These are phyloP conservation scores for Schoenoplectus tabernaemontani DNA, from an alignment of 202 grass and related monocot genomes.

Conservation along the genomic window DNA sequence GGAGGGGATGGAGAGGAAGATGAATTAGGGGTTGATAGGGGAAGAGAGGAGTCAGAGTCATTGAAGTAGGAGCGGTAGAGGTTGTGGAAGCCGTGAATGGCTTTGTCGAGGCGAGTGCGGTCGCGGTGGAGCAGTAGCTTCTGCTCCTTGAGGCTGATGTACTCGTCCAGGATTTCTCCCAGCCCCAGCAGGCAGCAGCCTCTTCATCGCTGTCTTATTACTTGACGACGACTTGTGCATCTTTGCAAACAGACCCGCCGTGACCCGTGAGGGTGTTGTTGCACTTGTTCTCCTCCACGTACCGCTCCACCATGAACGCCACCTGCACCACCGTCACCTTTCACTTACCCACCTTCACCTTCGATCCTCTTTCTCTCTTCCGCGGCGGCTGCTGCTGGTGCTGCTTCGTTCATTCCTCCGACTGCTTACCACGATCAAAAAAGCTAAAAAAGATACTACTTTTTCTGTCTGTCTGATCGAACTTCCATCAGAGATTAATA, in stretches of 20 bases:
- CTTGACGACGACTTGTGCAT: neutral
- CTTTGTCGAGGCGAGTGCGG: slow-evolving; percentile 29
- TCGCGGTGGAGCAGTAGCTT: slow-evolving; percentile 39
- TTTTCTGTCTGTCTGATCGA: too few species aligned
- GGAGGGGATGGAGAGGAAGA: slow-evolving; percentile 5
- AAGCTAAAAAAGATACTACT: too few species aligned
- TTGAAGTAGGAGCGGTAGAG: slow-evolving; percentile 57
- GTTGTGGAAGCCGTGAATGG: slow-evolving; percentile 51
- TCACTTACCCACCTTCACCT: slow-evolving; percentile 21
- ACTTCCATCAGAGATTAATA: too few species aligned
- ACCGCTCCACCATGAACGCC: slow-evolving; percentile 87
- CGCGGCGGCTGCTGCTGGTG: neutral
- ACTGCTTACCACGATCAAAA: too few species aligned
- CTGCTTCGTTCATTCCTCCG: neutral
- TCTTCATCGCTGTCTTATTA: neutral
- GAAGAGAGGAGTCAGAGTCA: slow-evolving; percentile 9
- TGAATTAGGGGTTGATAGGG: too few species aligned
- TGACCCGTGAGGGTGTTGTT: slow-evolving; percentile 46
- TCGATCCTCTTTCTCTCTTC: neutral
- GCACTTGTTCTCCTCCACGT: slow-evolving; percentile 70
- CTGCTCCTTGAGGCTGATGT: slow-evolving; percentile 73
- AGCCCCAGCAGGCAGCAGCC: slow-evolving; percentile 54
- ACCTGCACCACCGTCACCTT: slow-evolving; percentile 68
- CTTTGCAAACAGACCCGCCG: slow-evolving; percentile 43
- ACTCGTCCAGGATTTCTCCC: slow-evolving; percentile 73